Base-by-base conservation (phyloP, 2,329 filamentous ascomycete genomes). In the Calonectria multiphialidica region DNA sequence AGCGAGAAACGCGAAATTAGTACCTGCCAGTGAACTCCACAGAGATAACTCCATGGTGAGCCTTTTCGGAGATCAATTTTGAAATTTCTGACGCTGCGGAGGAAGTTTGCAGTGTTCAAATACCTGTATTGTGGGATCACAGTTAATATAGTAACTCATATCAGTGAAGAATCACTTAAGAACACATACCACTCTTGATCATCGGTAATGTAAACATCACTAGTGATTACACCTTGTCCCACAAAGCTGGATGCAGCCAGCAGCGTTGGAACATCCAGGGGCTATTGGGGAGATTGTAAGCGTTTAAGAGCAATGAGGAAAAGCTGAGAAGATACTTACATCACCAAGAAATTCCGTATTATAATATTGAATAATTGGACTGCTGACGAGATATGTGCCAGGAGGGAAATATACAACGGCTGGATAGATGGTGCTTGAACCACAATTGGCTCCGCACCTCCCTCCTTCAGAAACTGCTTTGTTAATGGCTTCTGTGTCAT, bases 261-360 rank as follows among this genome's bases (percentile, higher is more conserved):
- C 83, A 98, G 87, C 0, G 92, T 93, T 0, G 96, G 95, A 15
- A 93, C 42, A 21, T 21, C n/a, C n/a, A n/a, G 42, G 21, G 42
- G 42, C 42, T 45, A 10, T 21, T 10, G 42, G 21, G 3, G 21
- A 45, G 6, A n/a, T n/a, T n/a, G 42, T 45, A 45, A 45, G 42
- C 18, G 4, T 15, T 7, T 13, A 15, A 42, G 15, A 16, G n/a
- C 74, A 90, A 87, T n/a, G n/a, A n/a, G n/a, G n/a, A n/a, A n/a
- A n/a, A n/a, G n/a, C n/a, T n/a, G n/a, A n/a, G n/a, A n/a, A n/a
- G n/a, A n/a, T n/a, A n/a, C 79, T 90, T 81, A 93, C 92, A 86
- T 98, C 95, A 69, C 96, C 96, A 40, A 98, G 88, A 73, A 98
- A 91, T 82, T 98, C 95, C 9, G 96, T 98, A 87, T 98, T 98